Percentiles rank a stretch among this genome's conserved stretches.
phyloP scores from a whole-genome alignment of 768 basidiomycete species.

The Sutorius australiensis region DNA sequence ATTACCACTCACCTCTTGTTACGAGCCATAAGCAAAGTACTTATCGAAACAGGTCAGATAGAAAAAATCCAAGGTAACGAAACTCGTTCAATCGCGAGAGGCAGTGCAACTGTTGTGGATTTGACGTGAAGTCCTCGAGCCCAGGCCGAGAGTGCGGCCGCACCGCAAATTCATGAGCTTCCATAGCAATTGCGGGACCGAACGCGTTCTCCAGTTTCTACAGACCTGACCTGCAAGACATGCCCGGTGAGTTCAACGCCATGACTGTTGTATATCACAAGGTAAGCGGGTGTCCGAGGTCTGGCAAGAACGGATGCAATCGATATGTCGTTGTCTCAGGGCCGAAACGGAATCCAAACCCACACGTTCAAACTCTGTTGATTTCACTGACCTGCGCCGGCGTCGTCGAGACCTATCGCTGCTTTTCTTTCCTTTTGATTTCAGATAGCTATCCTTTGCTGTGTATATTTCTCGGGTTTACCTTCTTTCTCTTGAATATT shows the following conservation, averaged over 20 bases:
- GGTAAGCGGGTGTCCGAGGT: constrained; percentile 13
- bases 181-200: neutral
- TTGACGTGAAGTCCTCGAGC: neutral
- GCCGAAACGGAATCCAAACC: constrained; percentile 10
- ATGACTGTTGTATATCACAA: neutral
- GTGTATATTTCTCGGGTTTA: constrained; percentile 16
- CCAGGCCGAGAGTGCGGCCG: no score
- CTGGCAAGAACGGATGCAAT: constrained; percentile 9
- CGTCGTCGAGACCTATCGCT: constrained; percentile 5
- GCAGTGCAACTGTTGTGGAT: neutral
- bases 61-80: no score
- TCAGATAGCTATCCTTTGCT: constrained; percentile 15
- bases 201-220: neutral
- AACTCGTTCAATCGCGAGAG: neutral
- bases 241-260: neutral
- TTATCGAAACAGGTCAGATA: neutral
- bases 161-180: neutral
- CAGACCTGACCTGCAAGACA: neutral
- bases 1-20: neutral
- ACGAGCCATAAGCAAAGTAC: neutral
- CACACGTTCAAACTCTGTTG: constrained; percentile 10
- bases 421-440: constrained; percentile 18
- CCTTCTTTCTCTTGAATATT: constrained; percentile 3
- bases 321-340: constrained; percentile 1
- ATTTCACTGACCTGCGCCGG: constrained; percentile 5